Conservation (phyloP, 23 red algal species). For the Agarophyton chilense region DNA sequence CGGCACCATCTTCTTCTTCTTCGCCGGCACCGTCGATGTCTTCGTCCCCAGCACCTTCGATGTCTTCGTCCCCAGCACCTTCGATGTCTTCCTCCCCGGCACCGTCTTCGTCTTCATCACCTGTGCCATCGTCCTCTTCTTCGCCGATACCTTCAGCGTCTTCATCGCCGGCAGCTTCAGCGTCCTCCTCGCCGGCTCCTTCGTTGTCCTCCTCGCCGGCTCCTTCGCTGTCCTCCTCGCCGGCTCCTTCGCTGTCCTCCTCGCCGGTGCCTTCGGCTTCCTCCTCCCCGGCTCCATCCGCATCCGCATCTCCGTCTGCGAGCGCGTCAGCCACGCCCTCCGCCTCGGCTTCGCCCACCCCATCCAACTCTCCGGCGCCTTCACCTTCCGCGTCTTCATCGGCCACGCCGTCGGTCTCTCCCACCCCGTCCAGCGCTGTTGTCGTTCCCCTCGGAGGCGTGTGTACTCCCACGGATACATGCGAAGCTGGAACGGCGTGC, state of each 20-base stretch:
- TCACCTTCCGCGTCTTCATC: neutral
- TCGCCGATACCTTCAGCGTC: conserved; percentile 4
- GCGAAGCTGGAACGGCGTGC: conserved; percentile 16
- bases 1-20: neutral
- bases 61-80: neutral
- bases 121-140: conserved; percentile 12
- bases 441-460: conserved; percentile 26
- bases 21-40: neutral
- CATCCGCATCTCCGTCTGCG: neutral
- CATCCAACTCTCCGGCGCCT: neutral
- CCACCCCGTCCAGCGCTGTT: conserved; percentile 1
- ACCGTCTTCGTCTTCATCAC: neutral
- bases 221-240: neutral
- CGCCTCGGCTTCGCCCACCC: neutral
- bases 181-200: neutral
- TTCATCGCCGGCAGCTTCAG: conserved; percentile 22
- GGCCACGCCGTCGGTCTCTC: neutral
- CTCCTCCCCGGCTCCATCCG: conserved; percentile 3
- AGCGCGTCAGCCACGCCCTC: neutral
- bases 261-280: neutral
- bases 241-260: neutral
- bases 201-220: neutral
- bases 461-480: neutral
- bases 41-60: neutral
- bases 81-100: neutral